Evolutionary conservation across 805 yeast species (phyloP), one percentile per base, ranked within the genome.

Genomic region (Teunomyces tritomae): DNA sequence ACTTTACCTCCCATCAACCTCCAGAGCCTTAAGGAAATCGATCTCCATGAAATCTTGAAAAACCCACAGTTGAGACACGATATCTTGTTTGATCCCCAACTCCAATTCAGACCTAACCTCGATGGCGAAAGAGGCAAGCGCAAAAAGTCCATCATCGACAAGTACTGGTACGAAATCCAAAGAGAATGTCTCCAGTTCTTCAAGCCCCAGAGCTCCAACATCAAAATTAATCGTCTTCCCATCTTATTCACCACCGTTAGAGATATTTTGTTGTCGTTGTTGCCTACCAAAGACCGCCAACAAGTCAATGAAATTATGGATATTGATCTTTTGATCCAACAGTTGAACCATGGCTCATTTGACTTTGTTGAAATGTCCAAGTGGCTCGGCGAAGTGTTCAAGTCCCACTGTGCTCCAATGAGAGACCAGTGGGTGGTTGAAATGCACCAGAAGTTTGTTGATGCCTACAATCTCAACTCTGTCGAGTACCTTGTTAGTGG

Each of bases 321-420:
- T 66, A 75, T 86, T 11, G 91, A 86, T 47, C 68, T 89, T 40
- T 71, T 87, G 33, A 73, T 85, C 42, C 96, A 89, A 68, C 95
- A 89, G 63, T 63, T 90, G 45, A 67, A 78, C 35, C 82, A 80
- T 53, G 82, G 85, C 17, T 79, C 87, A n/a, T 79, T 87, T 57
- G 87, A 85, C 63, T 87, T 87, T 68, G 79, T 82, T 14, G 76
- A 79, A 32, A 76, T 89, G 57, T 78, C 91, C 2, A 74, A 75
- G 48, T 87, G 95, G 92, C 74, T 91, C 36, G 82, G 89, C 1
- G 73, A 77, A 28, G 80, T 89, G 28, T 85, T 92, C 68, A 89
- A 90, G 67, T 82, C 84, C 45, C 96, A 89, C 63, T 90, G 97
- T 68, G 96, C 97, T 5, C 97, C 97, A 52, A 89, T 89, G 95